Base-by-base conservation (phyloP, 106 monocot species). In the Acorus calamus region DNA sequence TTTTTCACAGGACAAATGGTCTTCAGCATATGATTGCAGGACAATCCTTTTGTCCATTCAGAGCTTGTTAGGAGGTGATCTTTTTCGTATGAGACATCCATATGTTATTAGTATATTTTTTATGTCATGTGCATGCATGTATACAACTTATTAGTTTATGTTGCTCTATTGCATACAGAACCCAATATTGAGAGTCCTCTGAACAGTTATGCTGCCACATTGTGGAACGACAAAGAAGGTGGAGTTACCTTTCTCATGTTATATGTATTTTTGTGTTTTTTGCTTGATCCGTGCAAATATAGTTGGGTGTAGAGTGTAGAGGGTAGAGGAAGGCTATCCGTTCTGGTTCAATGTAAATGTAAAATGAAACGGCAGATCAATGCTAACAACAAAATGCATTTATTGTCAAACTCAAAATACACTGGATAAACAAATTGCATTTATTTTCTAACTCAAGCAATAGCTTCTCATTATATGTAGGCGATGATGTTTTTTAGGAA, bases 211-310 rank as follows among this genome's bases (percentile, higher is more conserved):
- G 87, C 87, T 64, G 87, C 87, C 9, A 60, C 78, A 14, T 14
- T 88, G 11, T 88, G 87, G 87, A 76, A 61, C 71, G 83, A 88
- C 66, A 77, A 83, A 80, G 83, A 83, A 88, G 83, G 87, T 88
- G 28, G 28, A 28, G 28, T 28, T 4, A 9, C 41, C 12, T 49
- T 45, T 46, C 52, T 7, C 54, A 61, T 11, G 0, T 8, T 28
- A 60, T 68, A 12, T 46, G 9, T 52, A 9, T 44, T 44, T 62
- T 61, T 66, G 4, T 54, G 41, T 8, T 52, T 44, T 13, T 14
- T n/a, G 14, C 9, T 14, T n/a, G 5, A 57, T 57, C 5, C 13
- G 5, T 14, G 2, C 5, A 5, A 57, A n/a, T 28, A 28, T 28
- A 28, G 28, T 28, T 28, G 28, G 28, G 28, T 28, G 28, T 28